Evolutionary conservation across 2,329 filamentous ascomycete species (phyloP).

Genomic region (Aspergillus transmontanensis): DNA sequence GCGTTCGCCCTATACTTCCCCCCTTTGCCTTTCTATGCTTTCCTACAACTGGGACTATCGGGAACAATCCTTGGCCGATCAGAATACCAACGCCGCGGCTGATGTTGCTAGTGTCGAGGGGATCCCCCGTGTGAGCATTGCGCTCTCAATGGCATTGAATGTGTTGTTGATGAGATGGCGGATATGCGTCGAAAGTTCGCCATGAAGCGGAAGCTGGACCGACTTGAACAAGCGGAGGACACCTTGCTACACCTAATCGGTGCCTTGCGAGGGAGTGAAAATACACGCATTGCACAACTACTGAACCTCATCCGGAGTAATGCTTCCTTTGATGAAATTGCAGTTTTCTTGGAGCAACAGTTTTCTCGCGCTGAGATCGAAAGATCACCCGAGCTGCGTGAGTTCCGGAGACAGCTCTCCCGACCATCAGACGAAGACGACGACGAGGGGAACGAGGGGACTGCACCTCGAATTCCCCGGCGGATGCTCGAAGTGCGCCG

Average conservation of each 20-base stretch:
- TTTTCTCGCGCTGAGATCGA: constrained; percentile 18
- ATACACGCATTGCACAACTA: constrained; percentile 22
- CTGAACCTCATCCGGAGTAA: constrained; percentile 30
- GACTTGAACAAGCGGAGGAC: constrained; percentile 21
- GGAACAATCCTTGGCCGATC: too few relatives aligned
- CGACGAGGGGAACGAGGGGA: not conserved
- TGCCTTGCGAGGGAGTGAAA: constrained; percentile 23
- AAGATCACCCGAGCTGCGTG: constrained; percentile 18
- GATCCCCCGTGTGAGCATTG: constrained; percentile 32
- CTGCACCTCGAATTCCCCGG: not conserved
- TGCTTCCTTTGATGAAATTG: constrained; percentile 26
- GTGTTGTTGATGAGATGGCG: constrained; percentile 29
- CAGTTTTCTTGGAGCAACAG: constrained; percentile 20
- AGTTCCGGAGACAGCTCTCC: constrained; percentile 16
- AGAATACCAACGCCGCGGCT: not conserved
- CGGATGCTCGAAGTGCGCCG: constrained; percentile 28
- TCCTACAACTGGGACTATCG: too few relatives aligned
- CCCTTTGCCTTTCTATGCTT: not conserved
- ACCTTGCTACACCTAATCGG: constrained; percentile 20
- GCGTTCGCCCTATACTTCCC: not conserved
- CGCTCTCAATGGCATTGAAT: constrained; percentile 27
- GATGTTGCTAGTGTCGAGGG: constrained; percentile 26
- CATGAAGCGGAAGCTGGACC: constrained; percentile 27
- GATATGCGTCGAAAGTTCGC: constrained; percentile 32
- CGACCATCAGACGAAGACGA: constrained; percentile 13